A percentile compares a stretch with the other conserved stretches of the same genome.
phyloP scores from a whole-genome alignment of 2,329 filamentous ascomycete genomes.

The Huntiella savannae region DNA sequence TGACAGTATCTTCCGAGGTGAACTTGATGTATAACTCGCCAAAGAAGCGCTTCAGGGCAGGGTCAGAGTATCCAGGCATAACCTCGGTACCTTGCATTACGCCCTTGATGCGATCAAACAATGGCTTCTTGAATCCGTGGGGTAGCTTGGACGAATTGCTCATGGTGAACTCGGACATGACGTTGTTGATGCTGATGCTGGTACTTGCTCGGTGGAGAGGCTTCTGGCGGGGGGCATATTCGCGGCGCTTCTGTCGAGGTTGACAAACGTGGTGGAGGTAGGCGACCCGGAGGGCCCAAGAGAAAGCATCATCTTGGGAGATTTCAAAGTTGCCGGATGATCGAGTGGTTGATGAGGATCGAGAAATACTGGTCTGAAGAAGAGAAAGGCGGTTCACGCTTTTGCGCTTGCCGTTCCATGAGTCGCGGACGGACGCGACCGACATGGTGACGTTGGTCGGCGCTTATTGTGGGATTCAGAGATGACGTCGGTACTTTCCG shows the following conservation, averaged over 20 bases:
- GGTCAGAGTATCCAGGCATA: constrained; percentile 75
- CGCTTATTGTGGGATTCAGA: background rate
- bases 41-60: constrained; percentile 82
- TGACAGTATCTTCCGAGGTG: constrained; percentile 72
- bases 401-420: constrained; percentile 9
- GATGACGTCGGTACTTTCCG: background rate
- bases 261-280: constrained; percentile 87
- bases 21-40: constrained; percentile 86
- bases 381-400: constrained; percentile 12
- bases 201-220: constrained; percentile 44
- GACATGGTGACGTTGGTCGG: constrained; percentile 8
- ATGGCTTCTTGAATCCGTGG: constrained; percentile 30
- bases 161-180: constrained; percentile 8
- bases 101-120: constrained; percentile 57
- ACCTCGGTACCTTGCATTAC: constrained; percentile 67
- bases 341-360: constrained; percentile 10
- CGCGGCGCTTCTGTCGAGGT: constrained; percentile 72
- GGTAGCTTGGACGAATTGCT: constrained; percentile 32
- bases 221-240: constrained; percentile 41
- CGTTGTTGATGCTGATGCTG: constrained; percentile 47
- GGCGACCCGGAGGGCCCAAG: constrained; percentile 73
- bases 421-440: constrained; percentile 9
- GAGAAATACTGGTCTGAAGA: constrained; percentile 11
- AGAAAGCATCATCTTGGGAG: constrained; percentile 67
- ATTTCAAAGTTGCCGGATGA: constrained; percentile 23